These are phyloP conservation scores for Coemansia sp. DNA, from an alignment of 192 early-diverging fungal species.

Conservation along the genomic window DNA sequence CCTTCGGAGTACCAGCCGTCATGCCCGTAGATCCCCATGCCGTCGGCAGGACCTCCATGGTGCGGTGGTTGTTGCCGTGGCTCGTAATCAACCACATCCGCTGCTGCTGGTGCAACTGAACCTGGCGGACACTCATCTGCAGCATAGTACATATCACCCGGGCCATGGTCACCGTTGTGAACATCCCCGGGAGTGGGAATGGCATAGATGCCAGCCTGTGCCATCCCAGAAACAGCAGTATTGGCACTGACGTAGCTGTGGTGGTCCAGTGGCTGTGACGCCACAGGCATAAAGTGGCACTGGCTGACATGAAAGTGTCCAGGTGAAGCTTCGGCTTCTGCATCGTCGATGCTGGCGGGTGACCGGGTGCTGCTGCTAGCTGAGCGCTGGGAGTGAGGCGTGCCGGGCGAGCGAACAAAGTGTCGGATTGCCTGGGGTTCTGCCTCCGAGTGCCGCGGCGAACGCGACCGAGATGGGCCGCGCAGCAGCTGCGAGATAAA, in stretches of 20 bases:
- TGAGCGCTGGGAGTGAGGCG: conserved; percentile 5
- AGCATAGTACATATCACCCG: too few species aligned
- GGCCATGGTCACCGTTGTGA: too few species aligned
- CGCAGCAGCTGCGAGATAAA: conserved; percentile 40
- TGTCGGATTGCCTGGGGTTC: neutral
- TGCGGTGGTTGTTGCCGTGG: too few species aligned
- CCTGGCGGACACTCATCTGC: too few species aligned
- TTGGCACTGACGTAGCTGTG: too few species aligned
- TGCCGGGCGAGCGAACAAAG: conserved; percentile 9
- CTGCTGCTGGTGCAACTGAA: too few species aligned
- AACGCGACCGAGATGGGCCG: conserved; percentile 10
- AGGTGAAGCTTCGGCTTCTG: neutral
- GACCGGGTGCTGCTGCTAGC: neutral
- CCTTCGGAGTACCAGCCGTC: conserved; percentile 2
- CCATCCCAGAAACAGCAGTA: too few species aligned
- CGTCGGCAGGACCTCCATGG: neutral
- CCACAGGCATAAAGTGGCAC: neutral
- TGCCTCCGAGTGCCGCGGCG: neutral
- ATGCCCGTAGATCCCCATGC: neutral
- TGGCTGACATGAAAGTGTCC: conserved; percentile 9
- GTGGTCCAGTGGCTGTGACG: too few species aligned
- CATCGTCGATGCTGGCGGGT: neutral
- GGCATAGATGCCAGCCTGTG: too few species aligned
- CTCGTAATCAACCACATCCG: too few species aligned
- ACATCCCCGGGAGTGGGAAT: too few species aligned